Conservation (phyloP, 1,139 yeast species). For the Wickerhamomyces sp. region DNA sequence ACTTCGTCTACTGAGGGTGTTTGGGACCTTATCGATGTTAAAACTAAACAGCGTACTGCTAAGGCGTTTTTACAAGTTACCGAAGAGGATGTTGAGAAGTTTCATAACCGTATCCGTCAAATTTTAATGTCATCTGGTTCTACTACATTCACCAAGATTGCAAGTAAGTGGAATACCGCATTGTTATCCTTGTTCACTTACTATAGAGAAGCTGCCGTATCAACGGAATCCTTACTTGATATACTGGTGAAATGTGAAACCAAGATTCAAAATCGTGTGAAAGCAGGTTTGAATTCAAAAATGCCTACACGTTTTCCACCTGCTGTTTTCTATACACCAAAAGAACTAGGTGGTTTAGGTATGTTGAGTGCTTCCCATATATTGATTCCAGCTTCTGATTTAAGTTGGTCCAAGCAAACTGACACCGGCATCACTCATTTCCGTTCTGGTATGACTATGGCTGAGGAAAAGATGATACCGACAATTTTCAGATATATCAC, state of each 20-base stretch:
- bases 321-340: conserved; percentile 96
- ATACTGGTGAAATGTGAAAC: conserved; percentile 88
- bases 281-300: conserved; percentile 91
- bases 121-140: conserved; percentile 95
- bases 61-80: conserved; percentile 84
- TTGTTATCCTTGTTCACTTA: conserved; percentile 82
- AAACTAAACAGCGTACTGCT: conserved; percentile 82
- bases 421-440: conserved; percentile 94
- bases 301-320: conserved; percentile 99
- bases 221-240: conserved; percentile 77
- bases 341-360: conserved; percentile 94
- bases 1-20: conserved; percentile 68
- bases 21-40: conserved; percentile 79
- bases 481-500: conserved; percentile 90
- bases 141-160: conserved; percentile 90
- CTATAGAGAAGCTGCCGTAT: conserved; percentile 87
- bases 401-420: conserved; percentile 89
- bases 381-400: conserved; percentile 87
- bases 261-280: conserved; percentile 88
- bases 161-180: conserved; percentile 96
- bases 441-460: conserved; percentile 88
- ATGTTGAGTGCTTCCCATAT: conserved; percentile 98
- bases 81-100: conserved; percentile 71
- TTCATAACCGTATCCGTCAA: conserved; percentile 82
- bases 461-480: conserved; percentile 78